A percentile compares a stretch with the other conserved stretches of the same genome.
Evolutionary conservation across 352 stramenopile genomes (phyloP).

Genomic region (Phytophthora melonis): DNA sequence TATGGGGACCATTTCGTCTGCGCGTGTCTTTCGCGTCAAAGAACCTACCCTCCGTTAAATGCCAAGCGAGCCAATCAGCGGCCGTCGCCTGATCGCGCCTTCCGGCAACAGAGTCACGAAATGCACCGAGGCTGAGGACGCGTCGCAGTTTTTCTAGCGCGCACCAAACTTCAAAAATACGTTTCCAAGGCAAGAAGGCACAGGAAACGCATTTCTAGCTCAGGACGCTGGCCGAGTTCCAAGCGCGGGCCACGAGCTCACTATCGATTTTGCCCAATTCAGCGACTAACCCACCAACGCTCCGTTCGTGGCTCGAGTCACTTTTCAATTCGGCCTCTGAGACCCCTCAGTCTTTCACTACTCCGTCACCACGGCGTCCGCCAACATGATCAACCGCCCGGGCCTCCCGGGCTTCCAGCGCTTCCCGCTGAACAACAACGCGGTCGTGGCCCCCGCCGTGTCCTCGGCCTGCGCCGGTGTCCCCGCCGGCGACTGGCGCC

Average conservation of each 20-base stretch:
- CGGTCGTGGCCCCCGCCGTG: constrained; percentile 17
- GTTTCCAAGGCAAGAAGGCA: background rate
- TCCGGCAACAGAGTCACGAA: constrained; percentile 16
- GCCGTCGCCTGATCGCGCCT: background rate
- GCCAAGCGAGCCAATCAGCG: constrained; percentile 5
- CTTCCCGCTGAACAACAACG: constrained; percentile 50
- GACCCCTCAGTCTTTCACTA: background rate
- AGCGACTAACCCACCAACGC: background rate
- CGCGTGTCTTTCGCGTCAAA: constrained; percentile 7
- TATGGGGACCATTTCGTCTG: constrained; percentile 8
- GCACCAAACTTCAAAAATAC: constrained; percentile 34
- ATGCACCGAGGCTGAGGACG: background rate
- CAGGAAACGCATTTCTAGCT: constrained; percentile 13
- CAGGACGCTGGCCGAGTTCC: constrained; percentile 12
- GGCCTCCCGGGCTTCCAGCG: constrained; percentile 67
- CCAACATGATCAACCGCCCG: constrained; percentile 67
- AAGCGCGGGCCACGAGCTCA: constrained; percentile 10
- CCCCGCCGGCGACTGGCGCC: constrained; percentile 47
- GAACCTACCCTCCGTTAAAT: constrained; percentile 25
- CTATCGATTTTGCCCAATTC: constrained; percentile 19
- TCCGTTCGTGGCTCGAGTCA: constrained; percentile 2
- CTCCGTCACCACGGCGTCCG: constrained; percentile 34
- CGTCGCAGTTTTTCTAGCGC: constrained; percentile 16
- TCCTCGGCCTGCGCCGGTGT: constrained; percentile 12
- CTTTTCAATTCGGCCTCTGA: constrained; percentile 23